Base-by-base conservation (phyloP, 257 asterid genomes). In the Lycium ferocissimum region DNA sequence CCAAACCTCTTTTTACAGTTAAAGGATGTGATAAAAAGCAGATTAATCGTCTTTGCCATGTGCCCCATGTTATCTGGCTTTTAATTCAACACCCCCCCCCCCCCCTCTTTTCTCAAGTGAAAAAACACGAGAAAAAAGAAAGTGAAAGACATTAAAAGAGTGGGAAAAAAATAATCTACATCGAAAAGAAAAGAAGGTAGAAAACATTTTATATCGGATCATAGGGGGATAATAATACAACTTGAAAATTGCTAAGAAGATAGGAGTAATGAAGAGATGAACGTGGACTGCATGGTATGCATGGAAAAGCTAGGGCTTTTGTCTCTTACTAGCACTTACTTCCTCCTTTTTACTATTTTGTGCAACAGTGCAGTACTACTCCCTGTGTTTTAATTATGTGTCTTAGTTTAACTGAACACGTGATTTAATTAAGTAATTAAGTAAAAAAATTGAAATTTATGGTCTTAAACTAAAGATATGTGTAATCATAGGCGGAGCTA, bases 21-120 rank as follows among this genome's bases (percentile, higher is more conserved):
- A 89, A 95, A 91, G 73, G 85, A 88, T 83, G 86, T 91, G 93
- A 91, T 90, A 90, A 87, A 93, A 92, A 94, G 97, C 94, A 93
- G 89, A 87, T 61, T 75, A 86, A 76, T 82, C 15, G 47, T 83
- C 92, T 93, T 91, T 90, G 91, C 84, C 93, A 92, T 89, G 94
- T 93, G 94, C 91, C 89, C 87, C 87, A 62, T 83, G 88, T 89
- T 85, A 85, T 86, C 73, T 58, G 85, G 85, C 49, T 83, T 78
- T 83, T 13, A 75, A 37, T 49, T 9, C 22, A 8, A 5, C 22
- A 17, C 47, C 7, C 33, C 7, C 12, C 45, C 6, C 45, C n/a
- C 7, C 8, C 14, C 20, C 5, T 9, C 0, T 10, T 15, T 12
- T 2, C 47, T 10, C 9, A 5, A 47, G 15, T 62, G 62, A 0